Evolutionary conservation across 805 yeast species (phyloP), one percentile per base, ranked within the genome.

Genomic region (Cyberlindnera mrakii): DNA sequence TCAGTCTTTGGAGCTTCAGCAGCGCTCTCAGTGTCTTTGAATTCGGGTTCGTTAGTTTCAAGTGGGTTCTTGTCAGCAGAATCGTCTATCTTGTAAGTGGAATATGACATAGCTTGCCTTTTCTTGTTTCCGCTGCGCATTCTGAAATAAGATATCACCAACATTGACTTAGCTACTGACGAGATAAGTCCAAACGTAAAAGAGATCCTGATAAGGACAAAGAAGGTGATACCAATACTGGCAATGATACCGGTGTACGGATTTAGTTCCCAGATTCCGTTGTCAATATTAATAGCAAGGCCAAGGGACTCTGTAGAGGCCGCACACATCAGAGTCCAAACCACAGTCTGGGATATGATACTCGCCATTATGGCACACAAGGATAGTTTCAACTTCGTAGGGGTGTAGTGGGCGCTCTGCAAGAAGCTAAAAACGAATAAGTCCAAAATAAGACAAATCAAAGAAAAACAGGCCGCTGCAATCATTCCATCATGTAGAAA

Each of bases 241-340:
- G 25, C 39, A 11, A 18, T 9, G 19, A 36, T 36, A 27, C 39
- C 39, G 25, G 38, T 8, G 11, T 36, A 16, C 15, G 32, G n/a
- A 8, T 9, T 16, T 5, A 13, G 16, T 13, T 13, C n/a, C 13
- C 19, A 20, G 33, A 27, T 29, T n/a, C 16, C 11, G 6, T n/a
- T 27, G 17, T 16, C 39, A 9, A 36, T 36, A 15, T 27, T 19
- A 6, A 15, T 36, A 6, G 17, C 33, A 17, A 36, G 15, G 6
- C 30, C 20, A 7, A 17, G 27, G 11, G 16, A 31, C 20, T 17
- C 8, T 14, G 29, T 18, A 20, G 33, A 27, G n/a, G 17, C 19
- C 6, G 32, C 39, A 17, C 39, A 36, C 39, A 36, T 36, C 9
- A 36, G 10, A 17, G 39, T 18, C 39, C 39, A 36, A 20, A 36